Base-by-base conservation (phyloP, 108 stramenopile genomes). In the Nitzschia palea region DNA sequence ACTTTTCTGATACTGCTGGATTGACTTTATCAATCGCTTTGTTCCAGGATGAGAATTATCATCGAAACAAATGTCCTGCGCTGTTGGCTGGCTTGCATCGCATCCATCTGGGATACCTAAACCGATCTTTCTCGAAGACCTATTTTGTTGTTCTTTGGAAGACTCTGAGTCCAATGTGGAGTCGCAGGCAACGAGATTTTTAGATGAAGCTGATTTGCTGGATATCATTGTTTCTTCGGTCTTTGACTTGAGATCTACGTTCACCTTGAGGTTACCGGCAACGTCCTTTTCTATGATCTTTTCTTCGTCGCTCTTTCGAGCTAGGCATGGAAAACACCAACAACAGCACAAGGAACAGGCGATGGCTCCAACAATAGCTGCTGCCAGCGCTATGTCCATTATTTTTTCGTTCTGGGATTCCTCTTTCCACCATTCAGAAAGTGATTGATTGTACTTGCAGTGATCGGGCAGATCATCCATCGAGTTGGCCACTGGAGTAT, bases 1-100 rank as follows among this genome's bases (percentile, higher is more conserved):
- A 12, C 17, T n/a, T 17, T 31, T 26, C 12, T 12, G 30, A 30
- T 28, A 55, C 9, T 17, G 36, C n/a, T 23, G 34, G 15, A 60
- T 42, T 5, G 20, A 9, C 37, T 22, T 36, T 22, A 18, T 12
- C 3, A 60, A 28, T 36, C 40, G 35, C 36, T 42, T 60, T 20
- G 58, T 60, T 6, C 58, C 58, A 18, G 58, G 36, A 15, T 40
- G 58, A 3, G 58, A 60, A 3, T 40, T 15, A 6, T 60, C 37
- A 9, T 37, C 35, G 58, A 60, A 60, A 23, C 33, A 37, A 9
- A 60, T 36, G 22, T 60, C 58, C 9, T 60, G 3, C 5, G 9
- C 17, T 8, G 8, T 23, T 6, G 36, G 36, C 20, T 10, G 5
- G 5, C 6, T 4, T 15, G 25, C 30, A 5, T 5, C 55, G 29